Evolutionary conservation across 352 stramenopile species (phyloP).

Genomic region (Phytophthora agathidicida): DNA sequence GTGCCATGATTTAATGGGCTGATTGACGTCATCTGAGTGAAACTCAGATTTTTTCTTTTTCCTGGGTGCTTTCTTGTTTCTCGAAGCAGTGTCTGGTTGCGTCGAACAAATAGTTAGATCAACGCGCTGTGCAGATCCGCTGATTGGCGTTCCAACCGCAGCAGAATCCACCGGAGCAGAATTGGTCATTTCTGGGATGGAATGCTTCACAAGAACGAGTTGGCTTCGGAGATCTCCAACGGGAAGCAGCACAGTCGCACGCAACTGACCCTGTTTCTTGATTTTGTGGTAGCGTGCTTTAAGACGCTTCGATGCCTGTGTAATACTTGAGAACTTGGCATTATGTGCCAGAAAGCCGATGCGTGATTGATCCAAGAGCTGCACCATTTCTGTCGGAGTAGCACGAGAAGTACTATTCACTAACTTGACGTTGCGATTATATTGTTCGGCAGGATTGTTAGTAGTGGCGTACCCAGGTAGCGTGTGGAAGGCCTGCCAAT

Average conservation of each 20-base stretch:
- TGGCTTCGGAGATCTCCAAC: background rate
- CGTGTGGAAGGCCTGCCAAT: slow-evolving; percentile 9
- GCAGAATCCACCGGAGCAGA: no score
- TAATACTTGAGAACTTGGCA: background rate
- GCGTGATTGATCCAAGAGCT: slow-evolving; percentile 5
- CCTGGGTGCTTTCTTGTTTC: no score
- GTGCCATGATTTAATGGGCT: slow-evolving; percentile 9
- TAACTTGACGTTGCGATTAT: slow-evolving; percentile 5
- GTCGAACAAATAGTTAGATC: no score
- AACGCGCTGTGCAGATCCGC: no score
- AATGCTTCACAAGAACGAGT: background rate
- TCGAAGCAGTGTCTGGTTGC: no score
- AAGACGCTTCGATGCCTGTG: slow-evolving; percentile 1
- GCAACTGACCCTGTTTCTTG: background rate
- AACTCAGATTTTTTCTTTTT: background rate
- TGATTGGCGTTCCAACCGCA: no score
- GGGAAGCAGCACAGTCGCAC: background rate
- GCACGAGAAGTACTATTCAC: slow-evolving; percentile 1
- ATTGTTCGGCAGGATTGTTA: slow-evolving; percentile 10
- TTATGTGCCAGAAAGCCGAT: slow-evolving; percentile 4
- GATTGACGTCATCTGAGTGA: background rate
- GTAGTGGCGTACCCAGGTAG: background rate
- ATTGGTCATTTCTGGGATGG: background rate
- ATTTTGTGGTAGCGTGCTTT: slow-evolving; percentile 10
- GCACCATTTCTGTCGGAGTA: slow-evolving; percentile 1